Percentiles rank a stretch among this genome's conserved stretches.
Conservation (phyloP, 768 basidiomycete genomes). For the Tylopilus plumbeoviolaceoides region DNA sequence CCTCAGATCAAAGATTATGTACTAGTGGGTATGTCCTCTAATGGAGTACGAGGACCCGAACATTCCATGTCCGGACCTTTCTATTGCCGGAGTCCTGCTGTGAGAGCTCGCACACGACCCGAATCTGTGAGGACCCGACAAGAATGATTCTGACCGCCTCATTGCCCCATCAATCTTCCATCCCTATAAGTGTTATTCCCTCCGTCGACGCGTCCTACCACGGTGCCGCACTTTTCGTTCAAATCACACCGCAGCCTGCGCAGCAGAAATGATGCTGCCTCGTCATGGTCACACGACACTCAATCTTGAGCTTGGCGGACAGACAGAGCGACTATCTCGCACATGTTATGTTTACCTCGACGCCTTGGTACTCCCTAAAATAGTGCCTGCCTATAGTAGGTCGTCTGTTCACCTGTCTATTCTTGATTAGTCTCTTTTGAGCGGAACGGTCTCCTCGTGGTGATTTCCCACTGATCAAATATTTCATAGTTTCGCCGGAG, state of each 20-base stretch:
- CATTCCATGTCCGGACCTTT: background rate
- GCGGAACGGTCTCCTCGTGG: background rate
- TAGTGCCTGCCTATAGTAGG: background rate
- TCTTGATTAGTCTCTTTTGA: background rate
- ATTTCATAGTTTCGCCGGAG: background rate
- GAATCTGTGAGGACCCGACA: background rate
- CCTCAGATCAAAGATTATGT: background rate
- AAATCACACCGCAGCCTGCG: background rate
- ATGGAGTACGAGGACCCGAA: background rate
- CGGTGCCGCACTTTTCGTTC: background rate
- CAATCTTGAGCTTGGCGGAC: background rate
- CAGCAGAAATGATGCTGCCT: background rate
- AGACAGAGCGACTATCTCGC: background rate
- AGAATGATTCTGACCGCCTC: background rate
- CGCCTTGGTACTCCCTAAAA: background rate
- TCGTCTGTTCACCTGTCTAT: background rate
- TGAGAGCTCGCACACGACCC: constrained; percentile 1
- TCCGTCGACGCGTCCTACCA: background rate
- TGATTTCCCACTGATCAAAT: background rate
- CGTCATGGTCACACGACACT: background rate
- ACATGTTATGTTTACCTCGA: background rate
- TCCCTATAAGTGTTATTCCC: background rate
- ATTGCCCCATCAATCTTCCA: background rate
- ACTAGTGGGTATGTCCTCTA: background rate
- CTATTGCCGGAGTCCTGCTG: background rate